These are phyloP conservation scores for Saprolegnia parasitica DNA, from an alignment of 352 stramenopile genomes.

Conservation along the genomic window DNA sequence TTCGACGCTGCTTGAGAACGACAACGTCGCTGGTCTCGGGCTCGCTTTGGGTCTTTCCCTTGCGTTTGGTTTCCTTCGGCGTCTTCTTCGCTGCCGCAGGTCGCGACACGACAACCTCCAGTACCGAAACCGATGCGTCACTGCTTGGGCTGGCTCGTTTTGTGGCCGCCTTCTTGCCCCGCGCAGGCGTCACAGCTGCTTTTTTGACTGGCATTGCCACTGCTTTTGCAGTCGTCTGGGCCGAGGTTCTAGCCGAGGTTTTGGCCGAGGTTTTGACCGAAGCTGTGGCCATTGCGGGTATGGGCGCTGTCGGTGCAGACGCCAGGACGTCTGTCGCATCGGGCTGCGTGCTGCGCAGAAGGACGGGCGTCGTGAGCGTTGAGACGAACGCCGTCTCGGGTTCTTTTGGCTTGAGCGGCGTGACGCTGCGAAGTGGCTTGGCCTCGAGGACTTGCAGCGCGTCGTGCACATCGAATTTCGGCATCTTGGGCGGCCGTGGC, in stretches of 20 bases:
- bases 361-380: background rate
- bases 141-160: background rate
- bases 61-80: constrained; percentile 8
- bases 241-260: constrained; percentile 3
- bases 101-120: background rate
- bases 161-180: background rate
- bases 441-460: constrained; percentile 34
- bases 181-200: background rate
- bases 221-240: background rate
- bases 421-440: constrained; percentile 20
- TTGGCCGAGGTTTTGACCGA: background rate
- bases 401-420: constrained; percentile 11
- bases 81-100: background rate
- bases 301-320: background rate
- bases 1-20: constrained; percentile 49
- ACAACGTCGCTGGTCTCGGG: constrained; percentile 41
- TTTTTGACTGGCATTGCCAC: background rate
- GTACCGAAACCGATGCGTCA: too few species aligned
- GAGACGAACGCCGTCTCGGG: background rate
- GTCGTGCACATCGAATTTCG: constrained; percentile 36
- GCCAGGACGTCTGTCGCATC: background rate
- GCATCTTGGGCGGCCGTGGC: constrained; percentile 6
- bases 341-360: background rate
- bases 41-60: background rate
- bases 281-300: constrained; percentile 12